Evolutionary conservation across 1,139 yeast species (phyloP).

Genomic region (Saccharomyces pastorianus): DNA sequence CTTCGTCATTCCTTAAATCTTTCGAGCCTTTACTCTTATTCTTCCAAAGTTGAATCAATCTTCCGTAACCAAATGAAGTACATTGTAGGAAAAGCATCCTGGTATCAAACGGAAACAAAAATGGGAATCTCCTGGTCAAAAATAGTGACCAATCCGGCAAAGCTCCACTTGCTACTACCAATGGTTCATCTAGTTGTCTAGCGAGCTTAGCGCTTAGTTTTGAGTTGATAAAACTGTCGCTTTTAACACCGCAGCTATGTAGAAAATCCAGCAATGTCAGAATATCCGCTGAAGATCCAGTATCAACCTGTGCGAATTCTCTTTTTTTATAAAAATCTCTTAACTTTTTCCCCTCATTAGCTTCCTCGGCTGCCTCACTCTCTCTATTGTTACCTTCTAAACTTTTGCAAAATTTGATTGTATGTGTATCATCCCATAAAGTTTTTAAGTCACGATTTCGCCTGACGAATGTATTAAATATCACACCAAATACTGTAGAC

Average conservation of each 20-base stretch:
- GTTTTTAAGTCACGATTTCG: slow-evolving; percentile 38
- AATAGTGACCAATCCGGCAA: slow-evolving; percentile 81
- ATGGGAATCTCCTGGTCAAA: slow-evolving; percentile 66
- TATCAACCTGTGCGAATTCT: slow-evolving; percentile 26
- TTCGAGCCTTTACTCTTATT: slow-evolving; percentile 41
- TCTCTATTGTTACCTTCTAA: slow-evolving; percentile 18
- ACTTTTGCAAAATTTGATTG: slow-evolving; percentile 45
- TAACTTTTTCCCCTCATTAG: slow-evolving; percentile 7
- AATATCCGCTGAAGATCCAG: slow-evolving; percentile 38
- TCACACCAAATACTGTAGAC: slow-evolving; percentile 74
- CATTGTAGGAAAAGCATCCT: slow-evolving; percentile 73
- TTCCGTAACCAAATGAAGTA: slow-evolving; percentile 85
- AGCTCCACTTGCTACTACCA: slow-evolving; percentile 80
- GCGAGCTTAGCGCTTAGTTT: slow-evolving; percentile 81
- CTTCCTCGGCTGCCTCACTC: slow-evolving; percentile 18
- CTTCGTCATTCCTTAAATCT: slow-evolving; percentile 20
- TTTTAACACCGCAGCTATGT: slow-evolving; percentile 34
- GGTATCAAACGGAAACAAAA: slow-evolving; percentile 77
- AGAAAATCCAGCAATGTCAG: slow-evolving; percentile 50
- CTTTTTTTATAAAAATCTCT: slow-evolving; percentile 27
- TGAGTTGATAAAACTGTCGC: slow-evolving; percentile 58
- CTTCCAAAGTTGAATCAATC: slow-evolving; percentile 78
- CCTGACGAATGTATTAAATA: slow-evolving; percentile 47
- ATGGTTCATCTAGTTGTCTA: slow-evolving; percentile 82
- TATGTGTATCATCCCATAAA: slow-evolving; percentile 54